These are phyloP conservation scores for Coprinellus aureogranulatus DNA, from an alignment of 768 basidiomycete species.

Conservation along the genomic window DNA sequence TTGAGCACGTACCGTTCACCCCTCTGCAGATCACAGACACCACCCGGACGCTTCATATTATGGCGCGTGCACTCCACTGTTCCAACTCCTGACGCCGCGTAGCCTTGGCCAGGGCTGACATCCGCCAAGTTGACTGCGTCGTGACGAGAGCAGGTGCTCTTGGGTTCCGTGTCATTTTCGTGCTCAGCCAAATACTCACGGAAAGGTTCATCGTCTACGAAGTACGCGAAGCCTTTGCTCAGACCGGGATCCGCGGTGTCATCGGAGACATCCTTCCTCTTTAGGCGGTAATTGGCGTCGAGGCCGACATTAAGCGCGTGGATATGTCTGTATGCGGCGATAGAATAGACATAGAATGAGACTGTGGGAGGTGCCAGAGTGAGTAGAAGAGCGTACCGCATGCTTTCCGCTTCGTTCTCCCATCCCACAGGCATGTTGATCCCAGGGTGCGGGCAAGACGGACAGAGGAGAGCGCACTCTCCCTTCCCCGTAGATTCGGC, in stretches of 20 bases:
- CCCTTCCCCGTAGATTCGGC: constrained; percentile 3
- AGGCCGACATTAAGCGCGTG: not conserved
- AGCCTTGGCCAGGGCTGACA: constrained; percentile 16
- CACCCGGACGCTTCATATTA: constrained; percentile 24
- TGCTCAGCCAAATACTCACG: constrained; percentile 3
- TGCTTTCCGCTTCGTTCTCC: not conserved
- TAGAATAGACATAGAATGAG: not conserved
- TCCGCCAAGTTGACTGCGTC: constrained; percentile 26
- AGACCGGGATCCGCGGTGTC: constrained; percentile 12
- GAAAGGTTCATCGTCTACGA: constrained; percentile 10
- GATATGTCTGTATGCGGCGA: not conserved
- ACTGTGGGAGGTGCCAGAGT: no score
- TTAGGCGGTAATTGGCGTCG: constrained; percentile 3
- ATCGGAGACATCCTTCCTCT: not conserved
- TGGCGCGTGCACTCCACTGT: constrained; percentile 28
- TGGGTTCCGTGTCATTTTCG: not conserved
- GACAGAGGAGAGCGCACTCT: constrained; percentile 18
- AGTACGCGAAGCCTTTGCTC: constrained; percentile 11
- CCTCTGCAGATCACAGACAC: constrained; percentile 27
- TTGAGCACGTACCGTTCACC: constrained; percentile 30
- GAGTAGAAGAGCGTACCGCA: no score
- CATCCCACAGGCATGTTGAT: constrained; percentile 8
- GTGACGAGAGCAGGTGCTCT: constrained; percentile 27
- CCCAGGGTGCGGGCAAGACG: constrained; percentile 22
- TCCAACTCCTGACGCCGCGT: constrained; percentile 25